Base-by-base conservation (phyloP, 345 rosid species). In the Acer campestre region DNA sequence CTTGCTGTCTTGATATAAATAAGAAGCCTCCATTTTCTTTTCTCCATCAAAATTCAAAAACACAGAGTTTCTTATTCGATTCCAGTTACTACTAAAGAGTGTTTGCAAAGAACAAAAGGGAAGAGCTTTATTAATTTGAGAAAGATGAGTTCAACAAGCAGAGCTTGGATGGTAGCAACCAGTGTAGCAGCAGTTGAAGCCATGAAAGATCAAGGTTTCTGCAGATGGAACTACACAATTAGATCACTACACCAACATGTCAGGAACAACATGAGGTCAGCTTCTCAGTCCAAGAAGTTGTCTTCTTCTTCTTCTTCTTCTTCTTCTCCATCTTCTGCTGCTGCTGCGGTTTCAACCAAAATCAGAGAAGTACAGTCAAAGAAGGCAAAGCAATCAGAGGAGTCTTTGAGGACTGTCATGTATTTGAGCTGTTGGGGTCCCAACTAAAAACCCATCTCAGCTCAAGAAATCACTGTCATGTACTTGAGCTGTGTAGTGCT, bases 111-210 rank as follows among this genome's bases (percentile, higher is more conserved):
- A 51, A 12, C 2, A 16, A 35, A 35, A 35, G 38, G 38, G 38
- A 35, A 35, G 38, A 35, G 38, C 38, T 4, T 35, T 35, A 35
- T 35, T 35, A 35, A 35, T 51, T 38, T 25, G 40, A 49, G 17
- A 14, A 61, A 42, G 17, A 74, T 74, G 77, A 74, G 61, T 74
- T 63, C 77, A 40, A 46, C 85, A 2, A 87, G 85, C 75, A 90
- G 83, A 51, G 84, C 92, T 0, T 93, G 90, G 89, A 55, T 75
- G 0, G 86, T 83, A 4, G 93, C 90, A 0, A 82, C 81, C 18
- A 83, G 86, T 42, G 72, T 91, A 14, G 95, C 89, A 22, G 90
- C 88, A 2, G 90, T 93, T 48, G 94, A 88, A 81, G 91, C 92
- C 7, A 29, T 86, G 27, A 93, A 91, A 58, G 93, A 90, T 58